phyloP scores from a whole-genome alignment of 441 rosid species.

The Monsonia emarginata region DNA sequence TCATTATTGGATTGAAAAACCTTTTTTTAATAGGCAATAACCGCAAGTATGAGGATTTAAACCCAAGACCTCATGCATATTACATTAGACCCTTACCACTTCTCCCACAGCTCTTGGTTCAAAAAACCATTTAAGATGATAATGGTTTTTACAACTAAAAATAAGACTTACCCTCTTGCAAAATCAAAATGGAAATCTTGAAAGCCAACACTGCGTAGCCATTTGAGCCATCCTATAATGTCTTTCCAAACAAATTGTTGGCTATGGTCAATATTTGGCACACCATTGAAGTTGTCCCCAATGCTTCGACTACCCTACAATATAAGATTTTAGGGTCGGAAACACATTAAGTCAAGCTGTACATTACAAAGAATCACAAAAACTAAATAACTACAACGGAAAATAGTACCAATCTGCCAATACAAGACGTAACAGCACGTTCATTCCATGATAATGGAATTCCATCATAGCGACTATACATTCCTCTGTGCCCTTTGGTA shows the following conservation, averaged over 20 bases:
- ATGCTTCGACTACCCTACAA: constrained; percentile 70
- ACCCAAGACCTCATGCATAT: too few relatives aligned
- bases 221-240: constrained; percentile 60
- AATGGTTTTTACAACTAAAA: constrained; percentile 4
- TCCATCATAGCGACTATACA: constrained; percentile 83
- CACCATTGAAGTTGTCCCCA: constrained; percentile 77
- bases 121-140: constrained; percentile 2
- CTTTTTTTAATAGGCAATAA: too few relatives aligned
- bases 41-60: too few relatives aligned
- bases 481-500: constrained; percentile 67
- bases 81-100: too few relatives aligned
- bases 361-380: background rate
- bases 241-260: constrained; percentile 81
- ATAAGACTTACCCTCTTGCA: constrained; percentile 57
- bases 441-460: constrained; percentile 73
- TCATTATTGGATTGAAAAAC: background rate
- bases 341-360: background rate
- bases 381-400: background rate
- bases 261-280: constrained; percentile 85
- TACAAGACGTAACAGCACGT: constrained; percentile 79
- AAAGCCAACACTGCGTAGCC: constrained; percentile 77
- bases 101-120: too few relatives aligned
- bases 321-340: constrained; percentile 12
- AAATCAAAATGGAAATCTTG: constrained; percentile 91
- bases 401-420: constrained; percentile 67